Evolutionary conservation across 1,284 basidiomycete species (phyloP).

Genomic region (Papiliotrema laurentii): DNA sequence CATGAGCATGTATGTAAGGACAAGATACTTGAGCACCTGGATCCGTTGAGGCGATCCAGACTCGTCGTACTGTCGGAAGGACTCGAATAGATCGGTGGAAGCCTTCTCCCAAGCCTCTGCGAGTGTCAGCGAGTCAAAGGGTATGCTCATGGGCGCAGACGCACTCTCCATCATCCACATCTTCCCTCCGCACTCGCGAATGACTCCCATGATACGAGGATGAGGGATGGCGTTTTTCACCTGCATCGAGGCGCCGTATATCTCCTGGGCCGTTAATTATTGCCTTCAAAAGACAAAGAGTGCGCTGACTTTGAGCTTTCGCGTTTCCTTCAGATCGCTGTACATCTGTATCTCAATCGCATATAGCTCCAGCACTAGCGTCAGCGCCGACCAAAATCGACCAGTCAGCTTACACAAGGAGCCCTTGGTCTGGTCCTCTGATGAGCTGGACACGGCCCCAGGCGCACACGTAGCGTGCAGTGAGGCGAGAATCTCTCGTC

Average conservation of each 20-base stretch:
- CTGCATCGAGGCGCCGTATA: slow-evolving; percentile 89
- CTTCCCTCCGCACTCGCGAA: slow-evolving; percentile 98
- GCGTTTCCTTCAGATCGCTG: slow-evolving; percentile 89
- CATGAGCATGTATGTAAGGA: slow-evolving; percentile 96
- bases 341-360: slow-evolving; percentile 99
- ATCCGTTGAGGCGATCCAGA: slow-evolving; percentile 94
- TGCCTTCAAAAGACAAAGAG: no score
- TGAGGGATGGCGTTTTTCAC: slow-evolving; percentile 97
- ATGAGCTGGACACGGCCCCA: slow-evolving; percentile 35
- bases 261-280: no score
- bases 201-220: slow-evolving; percentile 97
- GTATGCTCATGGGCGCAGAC: slow-evolving; percentile 42
- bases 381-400: slow-evolving; percentile 4
- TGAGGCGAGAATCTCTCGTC: slow-evolving; percentile 47
- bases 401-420: slow-evolving; percentile 34
- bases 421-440: slow-evolving; percentile 49
- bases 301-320: slow-evolving; percentile 78
- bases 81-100: slow-evolving; percentile 97
- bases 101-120: slow-evolving; percentile 92
- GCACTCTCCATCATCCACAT: slow-evolving; percentile 99
- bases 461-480: slow-evolving; percentile 51
- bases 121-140: slow-evolving; percentile 11
- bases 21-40: slow-evolving; percentile 96
- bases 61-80: slow-evolving; percentile 98
- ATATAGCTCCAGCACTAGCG: slow-evolving; percentile 82